Evolutionary conservation across 78 protist genomes (phyloP), one percentile per base, ranked within the genome.

Genomic region (Dictyostelium purpureum): DNA sequence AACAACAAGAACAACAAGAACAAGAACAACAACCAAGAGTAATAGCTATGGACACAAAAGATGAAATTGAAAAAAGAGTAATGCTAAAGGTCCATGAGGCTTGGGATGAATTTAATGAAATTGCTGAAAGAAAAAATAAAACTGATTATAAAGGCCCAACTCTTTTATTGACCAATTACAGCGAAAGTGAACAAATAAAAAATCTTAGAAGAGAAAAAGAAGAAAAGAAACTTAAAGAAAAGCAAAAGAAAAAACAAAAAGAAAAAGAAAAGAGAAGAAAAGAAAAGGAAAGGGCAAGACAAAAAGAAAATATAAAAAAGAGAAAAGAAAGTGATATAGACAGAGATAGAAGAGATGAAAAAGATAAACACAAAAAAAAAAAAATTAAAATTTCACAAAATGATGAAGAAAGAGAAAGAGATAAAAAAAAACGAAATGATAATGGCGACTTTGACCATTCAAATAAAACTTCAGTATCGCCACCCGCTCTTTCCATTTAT

Each of bases 121-220:
- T 75, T 5, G 81, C 69, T 12, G 47, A 31, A 38, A 75, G 66
- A 52, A 51, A 45, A 51, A 75, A 75, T 35, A 38, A 38, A 75
- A 51, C 56, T 33, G 16, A 18, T 52, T 51, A 75, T 21, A 47
- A 18, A 35, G 81, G 81, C 2, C 61, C 81, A 28, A 38, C 16
- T 31, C 52, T 75, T 33, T 18, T 33, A 9, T 21, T 75, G 10
- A 35, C 52, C 52, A 40, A 18, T 14, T 63, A n/a, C n/a, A n/a
- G n/a, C n/a, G n/a, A n/a, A n/a, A n/a, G n/a, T n/a, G n/a, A n/a
- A n/a, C n/a, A n/a, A n/a, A n/a, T n/a, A n/a, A n/a, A n/a, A n/a
- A n/a, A n/a, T n/a, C n/a, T n/a, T n/a, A 31, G 31, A 63, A 33
- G 24, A 63, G 79, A 73, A 73, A 45, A 24, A 18, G 37, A 45